Percentiles rank a stretch among this genome's conserved stretches.
These are phyloP conservation scores for Dictyostelium citrinum DNA, from an alignment of 78 protist genomes.

Conservation along the genomic window DNA sequence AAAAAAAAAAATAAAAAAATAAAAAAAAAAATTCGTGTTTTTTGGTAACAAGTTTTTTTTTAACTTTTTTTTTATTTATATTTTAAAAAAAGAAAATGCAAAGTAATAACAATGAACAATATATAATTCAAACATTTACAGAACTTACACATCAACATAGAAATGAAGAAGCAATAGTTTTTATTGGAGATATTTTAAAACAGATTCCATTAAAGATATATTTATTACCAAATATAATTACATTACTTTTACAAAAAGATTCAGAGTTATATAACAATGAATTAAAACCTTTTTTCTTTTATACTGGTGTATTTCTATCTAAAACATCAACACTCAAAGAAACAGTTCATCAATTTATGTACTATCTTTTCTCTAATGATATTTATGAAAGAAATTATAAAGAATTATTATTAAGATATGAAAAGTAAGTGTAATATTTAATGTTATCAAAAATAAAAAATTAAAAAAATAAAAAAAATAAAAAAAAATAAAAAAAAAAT, in stretches of 20 bases:
- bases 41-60: not conserved
- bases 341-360: slow-evolving; percentile 1
- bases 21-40: too few species aligned
- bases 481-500: not conserved
- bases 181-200: not conserved
- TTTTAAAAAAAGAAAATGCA: not conserved
- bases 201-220: not conserved
- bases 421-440: not conserved
- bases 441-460: not conserved
- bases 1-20: not conserved
- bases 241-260: slow-evolving; percentile 13
- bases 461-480: not conserved
- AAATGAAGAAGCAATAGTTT: slow-evolving; percentile 9
- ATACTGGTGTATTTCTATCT: not conserved
- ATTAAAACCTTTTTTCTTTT: slow-evolving; percentile 7
- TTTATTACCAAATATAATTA: slow-evolving; percentile 22
- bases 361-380: slow-evolving; percentile 5
- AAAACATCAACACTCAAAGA: not conserved
- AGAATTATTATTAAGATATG: not conserved
- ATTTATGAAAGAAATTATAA: slow-evolving; percentile 8
- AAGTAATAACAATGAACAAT: not conserved
- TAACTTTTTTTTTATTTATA: too few species aligned
- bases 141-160: not conserved
- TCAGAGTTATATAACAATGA: not conserved
- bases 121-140: not conserved